Evolutionary conservation across 1,284 basidiomycete genomes (phyloP), one percentile per base, ranked within the genome.

Genomic region (Trichosporon sp.): DNA sequence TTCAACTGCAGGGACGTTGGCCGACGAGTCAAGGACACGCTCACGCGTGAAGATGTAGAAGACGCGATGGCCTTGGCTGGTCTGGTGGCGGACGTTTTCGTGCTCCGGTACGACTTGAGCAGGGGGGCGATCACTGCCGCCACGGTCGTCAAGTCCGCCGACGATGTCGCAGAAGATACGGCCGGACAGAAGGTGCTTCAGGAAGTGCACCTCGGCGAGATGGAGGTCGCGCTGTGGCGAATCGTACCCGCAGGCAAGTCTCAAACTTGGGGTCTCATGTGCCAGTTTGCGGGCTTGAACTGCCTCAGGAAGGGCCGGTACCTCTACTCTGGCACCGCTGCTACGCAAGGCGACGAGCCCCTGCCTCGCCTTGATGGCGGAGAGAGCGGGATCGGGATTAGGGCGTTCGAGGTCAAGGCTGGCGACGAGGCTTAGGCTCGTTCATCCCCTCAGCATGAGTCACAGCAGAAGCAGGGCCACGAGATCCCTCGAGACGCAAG

Each of bases 1-100:
- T 71, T 43, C 43, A 71, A 71, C 65, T 56, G 56, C 6, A 68
- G 71, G 1, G 68, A 68, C 14, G 46, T 59, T 26, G 32, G 38
- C 32, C 11, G 48, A 12, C 19, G 6, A 38, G 68, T 69, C 10
- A 19, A 10, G 4, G 71, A 71, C 51, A 21, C 7, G 12, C 56
- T 71, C 46, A 71, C 65, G 11, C 37, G 31, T 7, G 5, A 31
- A 3, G 71, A 71, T 59, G 68, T 71, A 1, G 59, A 54, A 35
- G 71, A 67, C 31, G 71, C 71, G 4, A 37, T n/a, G 59, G 32
- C 59, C 16, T 4, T 63, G 32, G 59, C 59, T 1, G 59, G 31
- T 4, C 12, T 63, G 14, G 31, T 0, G 14, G 59, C 32, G 6
- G 59, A 63, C 7, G 32, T 63, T 4, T 16, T 37, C 32, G 59